phyloP scores from a whole-genome alignment of 1,284 basidiomycete genomes.

The Vanrija sp. region DNA sequence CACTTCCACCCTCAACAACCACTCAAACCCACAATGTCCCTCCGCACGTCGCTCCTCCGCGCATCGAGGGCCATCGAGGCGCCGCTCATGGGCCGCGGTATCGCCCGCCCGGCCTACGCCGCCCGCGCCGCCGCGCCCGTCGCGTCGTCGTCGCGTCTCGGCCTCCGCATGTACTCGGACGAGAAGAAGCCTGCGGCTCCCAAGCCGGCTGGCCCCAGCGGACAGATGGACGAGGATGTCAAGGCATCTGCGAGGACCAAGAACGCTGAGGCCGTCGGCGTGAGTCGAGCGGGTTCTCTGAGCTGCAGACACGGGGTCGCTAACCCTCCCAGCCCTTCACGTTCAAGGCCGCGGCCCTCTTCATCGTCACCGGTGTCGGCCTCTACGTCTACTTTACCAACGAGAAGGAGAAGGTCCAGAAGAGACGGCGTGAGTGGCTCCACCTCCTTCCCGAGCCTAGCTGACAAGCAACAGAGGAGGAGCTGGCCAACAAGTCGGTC shows the following conservation, averaged over 20 bases:
- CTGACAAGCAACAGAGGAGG: constrained; percentile 56
- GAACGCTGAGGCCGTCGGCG: constrained; percentile 24
- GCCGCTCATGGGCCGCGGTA: not conserved
- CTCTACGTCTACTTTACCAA: constrained; percentile 83
- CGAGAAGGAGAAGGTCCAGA: constrained; percentile 76
- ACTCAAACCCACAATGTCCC: constrained; percentile 1
- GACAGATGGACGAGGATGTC: too few relatives aligned
- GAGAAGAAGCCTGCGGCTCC: too few relatives aligned
- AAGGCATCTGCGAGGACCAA: constrained; percentile 1
- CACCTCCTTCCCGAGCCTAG: not conserved
- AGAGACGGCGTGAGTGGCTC: constrained; percentile 60
- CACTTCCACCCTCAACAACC: not conserved
- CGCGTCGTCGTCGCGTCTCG: not conserved
- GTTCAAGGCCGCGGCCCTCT: constrained; percentile 73
- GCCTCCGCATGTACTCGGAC: constrained; percentile 1
- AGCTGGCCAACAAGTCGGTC: constrained; percentile 56
- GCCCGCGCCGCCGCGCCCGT: not conserved
- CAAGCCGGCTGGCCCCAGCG: too few relatives aligned
- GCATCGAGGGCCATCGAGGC: not conserved
- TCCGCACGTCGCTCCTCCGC: not conserved
- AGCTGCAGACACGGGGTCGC: not conserved
- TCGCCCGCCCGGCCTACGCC: not conserved
- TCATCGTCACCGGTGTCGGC: constrained; percentile 73
- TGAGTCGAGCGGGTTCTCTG: constrained; percentile 2
- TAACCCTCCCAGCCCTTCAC: constrained; percentile 68